Evolutionary conservation across 2,329 filamentous ascomycete species (phyloP).

Genomic region (Lasiodiplodia citricola): DNA sequence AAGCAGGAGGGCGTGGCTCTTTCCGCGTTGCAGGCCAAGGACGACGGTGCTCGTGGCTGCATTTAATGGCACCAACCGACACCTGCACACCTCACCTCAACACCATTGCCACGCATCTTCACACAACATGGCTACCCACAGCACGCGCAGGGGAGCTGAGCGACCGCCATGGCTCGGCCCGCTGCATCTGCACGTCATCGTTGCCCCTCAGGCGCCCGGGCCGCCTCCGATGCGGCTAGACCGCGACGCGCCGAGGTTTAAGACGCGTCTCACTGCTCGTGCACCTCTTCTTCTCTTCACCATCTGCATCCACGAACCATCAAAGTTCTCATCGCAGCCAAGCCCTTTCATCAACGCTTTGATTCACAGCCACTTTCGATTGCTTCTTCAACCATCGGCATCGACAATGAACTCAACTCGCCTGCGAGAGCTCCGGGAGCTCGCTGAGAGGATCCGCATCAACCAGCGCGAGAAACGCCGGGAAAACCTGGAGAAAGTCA

Average conservation of each 20-base stretch:
- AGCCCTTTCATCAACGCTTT: neutral
- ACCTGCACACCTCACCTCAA: neutral
- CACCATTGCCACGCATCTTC: neutral
- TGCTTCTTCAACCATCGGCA: neutral
- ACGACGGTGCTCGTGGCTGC: neutral
- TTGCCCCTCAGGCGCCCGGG: neutral
- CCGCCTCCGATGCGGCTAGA: neutral
- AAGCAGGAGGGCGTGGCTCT: neutral
- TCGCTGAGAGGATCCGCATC: neutral
- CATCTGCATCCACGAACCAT: conserved; percentile 1
- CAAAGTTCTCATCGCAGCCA: neutral
- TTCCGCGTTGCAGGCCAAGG: neutral
- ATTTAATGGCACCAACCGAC: neutral
- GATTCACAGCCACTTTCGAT: conserved; percentile 10
- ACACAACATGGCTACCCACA: neutral
- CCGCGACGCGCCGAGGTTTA: neutral
- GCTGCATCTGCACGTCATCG: neutral
- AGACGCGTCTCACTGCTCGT: conserved; percentile 4
- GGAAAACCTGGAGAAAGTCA: neutral
- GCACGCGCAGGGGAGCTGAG: neutral
- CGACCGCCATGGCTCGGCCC: neutral
- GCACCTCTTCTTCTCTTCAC: conserved; percentile 2
- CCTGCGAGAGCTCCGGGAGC: neutral
- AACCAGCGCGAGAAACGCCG: neutral
- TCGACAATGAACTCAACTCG: neutral